Conservation (phyloP, 306 rosid species). For the Inga leiocalycina region DNA sequence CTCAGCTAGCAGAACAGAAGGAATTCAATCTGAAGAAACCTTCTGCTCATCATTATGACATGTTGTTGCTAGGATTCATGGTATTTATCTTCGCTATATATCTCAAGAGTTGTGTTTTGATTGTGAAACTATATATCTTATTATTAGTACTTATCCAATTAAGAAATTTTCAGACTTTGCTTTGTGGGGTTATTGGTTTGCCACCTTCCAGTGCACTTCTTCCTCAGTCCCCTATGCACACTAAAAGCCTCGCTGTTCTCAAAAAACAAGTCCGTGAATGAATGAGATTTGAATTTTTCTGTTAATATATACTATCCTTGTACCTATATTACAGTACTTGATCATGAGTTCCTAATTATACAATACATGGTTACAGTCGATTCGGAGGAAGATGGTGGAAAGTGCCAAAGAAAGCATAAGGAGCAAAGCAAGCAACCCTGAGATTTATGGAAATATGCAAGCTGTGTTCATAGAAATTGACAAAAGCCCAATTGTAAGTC, state of each 20-base stretch:
- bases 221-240: constrained; percentile 99
- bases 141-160: neutral
- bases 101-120: neutral
- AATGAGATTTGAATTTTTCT: neutral
- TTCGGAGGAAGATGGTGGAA: constrained; percentile 71
- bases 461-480: constrained; percentile 85
- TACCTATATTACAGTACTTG: neutral
- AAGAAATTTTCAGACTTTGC: constrained; percentile 65
- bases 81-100: constrained; percentile 29
- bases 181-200: constrained; percentile 83
- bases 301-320: too few species aligned
- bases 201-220: constrained; percentile 94
- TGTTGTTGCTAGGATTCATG: constrained; percentile 71
- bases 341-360: too few species aligned
- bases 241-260: constrained; percentile 84
- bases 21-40: constrained; percentile 90
- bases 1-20: constrained; percentile 86
- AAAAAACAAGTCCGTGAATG: constrained; percentile 61
- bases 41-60: constrained; percentile 85
- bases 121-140: neutral
- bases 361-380: constrained; percentile 49
- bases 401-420: constrained; percentile 83
- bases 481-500: constrained; percentile 46
- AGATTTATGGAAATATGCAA: constrained; percentile 85
- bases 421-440: constrained; percentile 67